phyloP scores from a whole-genome alignment of 208 protist genomes.

The Wallacemonas sp. region DNA sequence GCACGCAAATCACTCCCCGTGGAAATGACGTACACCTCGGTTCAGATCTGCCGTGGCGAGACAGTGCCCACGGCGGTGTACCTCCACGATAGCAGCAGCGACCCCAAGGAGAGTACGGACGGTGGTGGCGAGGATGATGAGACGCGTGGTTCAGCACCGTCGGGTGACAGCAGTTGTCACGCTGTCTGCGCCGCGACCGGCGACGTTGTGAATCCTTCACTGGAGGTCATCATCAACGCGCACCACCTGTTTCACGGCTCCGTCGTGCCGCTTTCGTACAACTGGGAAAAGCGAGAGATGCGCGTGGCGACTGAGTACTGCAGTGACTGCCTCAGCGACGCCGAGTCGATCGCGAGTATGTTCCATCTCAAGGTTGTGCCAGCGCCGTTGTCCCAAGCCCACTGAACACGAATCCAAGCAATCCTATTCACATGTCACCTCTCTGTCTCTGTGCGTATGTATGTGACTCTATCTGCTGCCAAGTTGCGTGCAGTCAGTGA shows the following conservation, averaged over 20 bases:
- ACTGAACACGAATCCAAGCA: no score
- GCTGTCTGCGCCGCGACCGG: constrained; percentile 28
- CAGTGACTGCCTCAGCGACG: constrained; percentile 61
- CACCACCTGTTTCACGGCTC: constrained; percentile 68
- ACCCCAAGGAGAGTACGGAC: background rate
- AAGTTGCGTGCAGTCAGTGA: no score
- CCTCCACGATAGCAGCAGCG: background rate
- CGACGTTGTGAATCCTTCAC: constrained; percentile 44
- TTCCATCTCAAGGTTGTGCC: constrained; percentile 29
- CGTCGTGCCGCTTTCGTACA: constrained; percentile 37
- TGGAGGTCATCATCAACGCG: constrained; percentile 40
- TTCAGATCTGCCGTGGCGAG: constrained; percentile 36
- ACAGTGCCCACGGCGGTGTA: constrained; percentile 32
- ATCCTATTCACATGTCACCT: no score
- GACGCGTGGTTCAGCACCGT: no score
- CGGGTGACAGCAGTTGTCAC: no score
- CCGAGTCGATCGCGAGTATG: constrained; percentile 53
- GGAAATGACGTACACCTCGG: constrained; percentile 59
- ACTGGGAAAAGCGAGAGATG: constrained; percentile 60
- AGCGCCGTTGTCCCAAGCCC: no score
- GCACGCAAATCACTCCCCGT: constrained; percentile 44
- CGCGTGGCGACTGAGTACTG: constrained; percentile 22
- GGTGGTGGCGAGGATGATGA: background rate
- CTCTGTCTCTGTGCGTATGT: background rate
- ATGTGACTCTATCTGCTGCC: background rate